A percentile compares a stretch with the other conserved stretches of the same genome.
These are phyloP conservation scores for Leavenworthia alabamica DNA, from an alignment of 345 rosid species.

Conservation along the genomic window DNA sequence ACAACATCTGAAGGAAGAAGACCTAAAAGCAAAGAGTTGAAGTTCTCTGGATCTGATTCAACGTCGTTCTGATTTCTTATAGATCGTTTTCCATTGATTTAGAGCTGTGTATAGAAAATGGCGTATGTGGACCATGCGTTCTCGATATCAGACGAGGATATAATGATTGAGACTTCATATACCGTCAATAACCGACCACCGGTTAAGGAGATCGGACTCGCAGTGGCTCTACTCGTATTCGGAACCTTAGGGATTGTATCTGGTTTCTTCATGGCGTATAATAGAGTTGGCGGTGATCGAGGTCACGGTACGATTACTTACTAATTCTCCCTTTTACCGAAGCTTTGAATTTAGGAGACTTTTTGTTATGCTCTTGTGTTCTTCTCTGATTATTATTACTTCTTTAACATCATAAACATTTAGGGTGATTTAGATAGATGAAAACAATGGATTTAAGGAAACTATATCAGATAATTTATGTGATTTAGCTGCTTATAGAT, in stretches of 20 bases:
- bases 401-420: not conserved
- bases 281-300: slow-evolving; percentile 82
- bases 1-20: not conserved
- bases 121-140: slow-evolving; percentile 97
- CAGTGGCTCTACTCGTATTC: slow-evolving; percentile 77
- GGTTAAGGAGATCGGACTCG: slow-evolving; percentile 85
- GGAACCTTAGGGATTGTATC: slow-evolving; percentile 67
- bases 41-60: slow-evolving; percentile 11
- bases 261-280: slow-evolving; percentile 66
- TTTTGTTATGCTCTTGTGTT: not conserved
- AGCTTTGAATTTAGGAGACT: not conserved
- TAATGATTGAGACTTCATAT: slow-evolving; percentile 65
- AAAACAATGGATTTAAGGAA: too few species aligned
- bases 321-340: not conserved
- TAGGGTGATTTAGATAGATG: not conserved
- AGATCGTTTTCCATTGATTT: slow-evolving; percentile 12
- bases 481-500: too few species aligned
- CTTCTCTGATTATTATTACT: too few species aligned
- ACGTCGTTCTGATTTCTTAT: not conserved
- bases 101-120: slow-evolving; percentile 39
- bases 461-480: too few species aligned
- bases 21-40: slow-evolving; percentile 7
- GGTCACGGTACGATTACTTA: slow-evolving; percentile 52
- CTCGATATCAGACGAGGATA: slow-evolving; percentile 89
- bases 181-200: slow-evolving; percentile 75